phyloP scores from a whole-genome alignment of 208 protist species.

The Phytomonas sp. region DNA sequence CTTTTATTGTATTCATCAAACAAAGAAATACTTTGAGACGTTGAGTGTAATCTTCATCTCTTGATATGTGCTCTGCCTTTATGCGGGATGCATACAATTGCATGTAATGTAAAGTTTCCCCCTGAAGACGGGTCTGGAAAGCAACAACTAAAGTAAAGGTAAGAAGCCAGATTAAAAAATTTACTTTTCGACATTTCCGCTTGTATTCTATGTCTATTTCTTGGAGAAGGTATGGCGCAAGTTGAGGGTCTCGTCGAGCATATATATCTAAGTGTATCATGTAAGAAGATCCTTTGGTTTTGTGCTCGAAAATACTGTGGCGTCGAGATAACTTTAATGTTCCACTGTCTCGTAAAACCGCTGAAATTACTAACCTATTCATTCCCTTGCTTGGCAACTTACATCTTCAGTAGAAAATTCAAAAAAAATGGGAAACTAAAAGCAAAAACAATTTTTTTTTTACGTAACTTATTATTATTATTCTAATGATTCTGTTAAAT shows the following conservation, averaged over 20 bases:
- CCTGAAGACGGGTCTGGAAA: conserved; percentile 65
- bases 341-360: conserved; percentile 6
- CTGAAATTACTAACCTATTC: conserved; percentile 3
- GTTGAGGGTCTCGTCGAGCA: conserved; percentile 77
- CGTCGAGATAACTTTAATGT: conserved; percentile 29
- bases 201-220: conserved; percentile 90
- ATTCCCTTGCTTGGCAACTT: not conserved
- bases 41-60: conserved; percentile 74
- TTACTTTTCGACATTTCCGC: conserved; percentile 78
- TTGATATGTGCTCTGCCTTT: conserved; percentile 58
- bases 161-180: conserved; percentile 71
- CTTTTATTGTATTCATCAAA: conserved; percentile 69
- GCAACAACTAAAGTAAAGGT: conserved; percentile 59
- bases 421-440: not conserved
- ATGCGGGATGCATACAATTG: conserved; percentile 66
- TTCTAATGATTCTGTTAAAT: not conserved
- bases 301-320: conserved; percentile 63
- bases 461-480: conserved; percentile 3
- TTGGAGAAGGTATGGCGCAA: conserved; percentile 83
- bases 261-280: conserved; percentile 91
- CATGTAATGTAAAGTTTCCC: conserved; percentile 75
- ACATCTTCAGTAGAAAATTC: conserved; percentile 6
- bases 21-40: conserved; percentile 65
- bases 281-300: conserved; percentile 73
- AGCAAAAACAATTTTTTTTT: not conserved